Base-by-base conservation (phyloP, 2,329 filamentous ascomycete genomes). In the Chaetothyriales sp. region DNA sequence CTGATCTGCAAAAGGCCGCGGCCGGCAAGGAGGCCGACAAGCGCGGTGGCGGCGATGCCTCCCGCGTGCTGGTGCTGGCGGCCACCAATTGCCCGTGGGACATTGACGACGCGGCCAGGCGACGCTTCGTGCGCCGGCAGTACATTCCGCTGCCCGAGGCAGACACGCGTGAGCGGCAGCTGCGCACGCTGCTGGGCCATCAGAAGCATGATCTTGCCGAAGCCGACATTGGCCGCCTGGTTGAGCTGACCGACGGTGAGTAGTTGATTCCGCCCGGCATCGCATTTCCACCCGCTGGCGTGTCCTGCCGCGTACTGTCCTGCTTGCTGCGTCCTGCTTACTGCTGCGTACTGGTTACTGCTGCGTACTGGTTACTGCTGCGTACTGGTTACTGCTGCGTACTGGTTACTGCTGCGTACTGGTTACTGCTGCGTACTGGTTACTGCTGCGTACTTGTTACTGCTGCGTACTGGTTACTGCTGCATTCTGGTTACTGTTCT, bases 81-180 rank as follows among this genome's bases (percentile, higher is more conserved):
- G 92, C 92, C 18, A 98, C 92, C 0, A 98, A 98, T 65, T 68
- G 97, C 53, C 92, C 92, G 0, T 98, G 92, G 92, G 89, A 89
- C 33, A 97, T 98, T 60, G 92, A 98, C 61, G 92, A 97, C 67
- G 92, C 92, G 20, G 92, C 92, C 0, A 77, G 92, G 53, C 76
- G 92, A 52, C 77, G 92, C 48, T 98, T 98, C 64, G 90, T 95
- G 13, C 76, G 92, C 57, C 78, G 92, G 54, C 92, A 97, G 67
- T 98, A 98, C 65, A 98, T 98, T 54, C 90, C 92, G 1, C 70
- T 98, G 8, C 92, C 92, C 0, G 92, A 97, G 65, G 78, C 82
- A 9, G 79, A 83, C 58, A 94, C 94, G 1, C 77, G 92, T 52
- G 82, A 81, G 51, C 77, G 79, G 48, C 92, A 98, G 63, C 69